phyloP scores from a whole-genome alignment of 257 asterid species.

The Salvia splendens region DNA sequence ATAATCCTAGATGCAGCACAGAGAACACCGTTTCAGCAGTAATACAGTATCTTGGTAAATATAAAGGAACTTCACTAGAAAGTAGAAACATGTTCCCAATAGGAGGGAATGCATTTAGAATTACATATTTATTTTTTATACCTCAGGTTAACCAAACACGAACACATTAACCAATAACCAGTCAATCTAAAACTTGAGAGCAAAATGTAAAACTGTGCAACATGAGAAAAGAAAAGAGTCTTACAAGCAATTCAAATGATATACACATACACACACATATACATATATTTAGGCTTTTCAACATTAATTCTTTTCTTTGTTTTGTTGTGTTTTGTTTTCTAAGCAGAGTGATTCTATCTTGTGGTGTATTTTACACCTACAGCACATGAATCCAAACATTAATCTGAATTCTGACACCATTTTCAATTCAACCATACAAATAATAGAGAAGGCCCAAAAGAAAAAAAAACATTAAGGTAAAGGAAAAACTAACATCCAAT shows the following conservation, averaged over 20 bases:
- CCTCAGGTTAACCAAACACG: constrained; percentile 14
- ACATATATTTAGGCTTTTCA: constrained; percentile 24
- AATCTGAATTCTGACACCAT: constrained; percentile 33
- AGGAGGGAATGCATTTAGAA: background rate
- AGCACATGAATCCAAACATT: constrained; percentile 7
- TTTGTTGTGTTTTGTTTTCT: too few species aligned
- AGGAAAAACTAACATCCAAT: background rate
- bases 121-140: background rate
- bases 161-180: constrained; percentile 17
- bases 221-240: constrained; percentile 18
- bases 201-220: constrained; percentile 14
- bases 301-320: constrained; percentile 20
- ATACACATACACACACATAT: constrained; percentile 23
- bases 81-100: background rate
- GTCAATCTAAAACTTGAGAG: constrained; percentile 20
- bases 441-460: constrained; percentile 6
- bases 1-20: constrained; percentile 34
- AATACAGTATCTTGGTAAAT: background rate
- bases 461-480: background rate
- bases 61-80: background rate
- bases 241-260: background rate
- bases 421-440: constrained; percentile 17
- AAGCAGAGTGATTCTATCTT: constrained; percentile 30
- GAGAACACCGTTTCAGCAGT: constrained; percentile 23
- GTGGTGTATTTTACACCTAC: background rate